These are phyloP conservation scores for Hanseniaspora sp. DNA, from an alignment of 1,139 yeast species.

Conservation along the genomic window DNA sequence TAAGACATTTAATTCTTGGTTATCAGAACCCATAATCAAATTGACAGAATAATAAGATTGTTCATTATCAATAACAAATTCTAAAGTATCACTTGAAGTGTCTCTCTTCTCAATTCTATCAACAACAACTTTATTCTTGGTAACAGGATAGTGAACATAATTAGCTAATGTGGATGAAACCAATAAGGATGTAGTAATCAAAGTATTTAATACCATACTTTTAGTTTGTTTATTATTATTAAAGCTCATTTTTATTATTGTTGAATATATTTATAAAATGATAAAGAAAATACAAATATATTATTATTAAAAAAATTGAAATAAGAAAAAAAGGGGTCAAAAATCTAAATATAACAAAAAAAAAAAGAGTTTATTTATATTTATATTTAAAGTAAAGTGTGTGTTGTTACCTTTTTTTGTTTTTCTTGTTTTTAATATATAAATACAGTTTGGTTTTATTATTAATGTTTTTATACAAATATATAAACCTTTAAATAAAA, in stretches of 20 bases:
- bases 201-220: background rate
- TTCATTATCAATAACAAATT: conserved; percentile 21
- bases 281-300: background rate
- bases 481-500: too few species aligned
- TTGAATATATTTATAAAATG: too few species aligned
- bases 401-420: too few species aligned
- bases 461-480: too few species aligned
- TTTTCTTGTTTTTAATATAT: too few species aligned
- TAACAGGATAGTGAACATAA: conserved; percentile 9
- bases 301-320: too few species aligned
- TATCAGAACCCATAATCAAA: conserved; percentile 32
- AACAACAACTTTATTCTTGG: background rate
- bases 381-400: too few species aligned
- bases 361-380: too few species aligned
- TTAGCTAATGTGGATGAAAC: background rate
- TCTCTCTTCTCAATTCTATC: conserved; percentile 11
- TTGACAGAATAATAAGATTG: conserved; percentile 25
- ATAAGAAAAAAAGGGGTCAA: too few species aligned
- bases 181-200: background rate
- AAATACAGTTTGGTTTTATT: too few species aligned
- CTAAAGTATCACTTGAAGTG: background rate
- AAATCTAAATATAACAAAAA: too few species aligned
- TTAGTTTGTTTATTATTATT: background rate
- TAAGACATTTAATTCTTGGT: conserved; percentile 30
- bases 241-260: too few species aligned